Conservation (phyloP, 1,284 basidiomycete genomes). For the Naganishia sp. region DNA sequence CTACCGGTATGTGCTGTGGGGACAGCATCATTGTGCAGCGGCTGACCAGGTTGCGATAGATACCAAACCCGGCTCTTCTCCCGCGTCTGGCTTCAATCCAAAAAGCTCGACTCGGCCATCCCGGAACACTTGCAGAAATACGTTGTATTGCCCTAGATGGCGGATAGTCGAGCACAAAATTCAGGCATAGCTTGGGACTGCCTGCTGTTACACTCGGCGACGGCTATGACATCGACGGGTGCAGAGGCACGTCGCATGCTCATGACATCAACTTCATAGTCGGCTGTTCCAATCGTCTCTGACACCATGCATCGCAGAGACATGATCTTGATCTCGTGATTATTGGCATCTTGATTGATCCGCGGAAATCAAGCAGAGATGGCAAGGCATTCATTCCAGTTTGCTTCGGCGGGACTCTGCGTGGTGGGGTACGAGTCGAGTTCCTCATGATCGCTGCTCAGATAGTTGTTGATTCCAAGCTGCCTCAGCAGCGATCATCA, state of each 20-base stretch:
- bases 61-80: constrained; percentile 96
- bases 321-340: no score
- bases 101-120: constrained; percentile 76
- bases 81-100: constrained; percentile 86
- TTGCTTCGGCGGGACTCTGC: no score
- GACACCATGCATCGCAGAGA: no score
- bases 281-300: background rate
- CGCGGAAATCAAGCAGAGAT: no score
- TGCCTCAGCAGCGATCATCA: no score
- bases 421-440: background rate
- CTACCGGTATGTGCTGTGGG: constrained; percentile 62
- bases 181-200: no score
- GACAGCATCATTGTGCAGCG: constrained; percentile 1
- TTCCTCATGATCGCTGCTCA: no score
- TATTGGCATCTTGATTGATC: no score
- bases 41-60: constrained; percentile 37
- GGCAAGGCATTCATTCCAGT: no score
- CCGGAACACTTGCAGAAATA: constrained; percentile 87
- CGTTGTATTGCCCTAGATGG: constrained; percentile 65
- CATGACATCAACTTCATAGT: no score
- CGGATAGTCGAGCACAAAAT: background rate
- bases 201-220: background rate
- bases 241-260: no score
- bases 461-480: no score
- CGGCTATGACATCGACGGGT: background rate